Evolutionary conservation across 2,329 filamentous ascomycete species (phyloP).

Genomic region (Scedosporium dehoogii): DNA sequence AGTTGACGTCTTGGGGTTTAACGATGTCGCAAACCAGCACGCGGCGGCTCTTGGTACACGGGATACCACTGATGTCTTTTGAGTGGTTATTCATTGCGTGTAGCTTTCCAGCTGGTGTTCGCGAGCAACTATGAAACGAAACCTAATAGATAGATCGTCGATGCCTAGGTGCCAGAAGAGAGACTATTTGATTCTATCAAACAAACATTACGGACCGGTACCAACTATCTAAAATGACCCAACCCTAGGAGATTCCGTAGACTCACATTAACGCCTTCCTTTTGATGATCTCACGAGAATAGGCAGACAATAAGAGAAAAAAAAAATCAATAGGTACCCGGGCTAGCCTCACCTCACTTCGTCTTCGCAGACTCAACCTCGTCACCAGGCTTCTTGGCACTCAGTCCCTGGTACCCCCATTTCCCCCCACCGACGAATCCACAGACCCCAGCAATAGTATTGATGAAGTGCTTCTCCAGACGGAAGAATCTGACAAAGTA

Average conservation of each 20-base stretch:
- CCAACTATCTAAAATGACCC: no score
- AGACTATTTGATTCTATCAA: no score
- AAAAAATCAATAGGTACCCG: not conserved
- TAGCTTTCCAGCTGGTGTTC: no score
- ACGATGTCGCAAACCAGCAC: not conserved
- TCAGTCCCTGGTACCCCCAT: not conserved
- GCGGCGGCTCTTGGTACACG: not conserved
- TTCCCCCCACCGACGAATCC: not conserved
- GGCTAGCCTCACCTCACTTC: not conserved
- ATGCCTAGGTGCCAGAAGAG: no score
- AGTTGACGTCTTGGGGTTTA: not conserved
- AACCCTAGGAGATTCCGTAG: no score
- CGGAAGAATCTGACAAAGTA: constrained; percentile 30
- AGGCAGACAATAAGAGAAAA: no score
- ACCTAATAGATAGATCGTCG: no score
- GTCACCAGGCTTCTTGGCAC: not conserved
- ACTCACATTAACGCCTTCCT: not conserved
- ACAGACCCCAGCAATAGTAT: constrained; percentile 14
- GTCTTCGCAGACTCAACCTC: not conserved
- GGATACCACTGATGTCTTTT: no score
- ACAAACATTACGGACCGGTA: no score
- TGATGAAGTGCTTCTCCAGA: constrained; percentile 35
- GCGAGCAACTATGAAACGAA: no score
- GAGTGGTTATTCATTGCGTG: no score
- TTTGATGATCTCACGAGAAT: no score